Conservation (phyloP, 768 basidiomycete genomes). For the Russula foetens region DNA sequence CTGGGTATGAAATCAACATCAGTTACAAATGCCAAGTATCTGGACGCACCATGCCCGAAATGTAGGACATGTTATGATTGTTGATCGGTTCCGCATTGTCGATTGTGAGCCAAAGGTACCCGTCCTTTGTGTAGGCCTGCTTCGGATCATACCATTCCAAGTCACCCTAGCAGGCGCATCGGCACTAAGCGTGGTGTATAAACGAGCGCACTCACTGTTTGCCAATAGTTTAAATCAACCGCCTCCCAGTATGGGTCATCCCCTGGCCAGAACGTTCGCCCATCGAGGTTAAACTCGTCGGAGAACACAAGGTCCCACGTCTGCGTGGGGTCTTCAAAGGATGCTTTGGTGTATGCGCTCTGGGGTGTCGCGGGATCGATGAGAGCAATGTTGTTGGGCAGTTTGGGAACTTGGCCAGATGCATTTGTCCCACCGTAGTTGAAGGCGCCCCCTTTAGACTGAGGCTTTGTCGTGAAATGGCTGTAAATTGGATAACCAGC, state of each 20-base stretch:
- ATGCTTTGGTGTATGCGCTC: slow-evolving; percentile 19
- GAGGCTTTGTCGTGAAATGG: slow-evolving; percentile 36
- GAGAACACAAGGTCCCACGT: slow-evolving; percentile 35
- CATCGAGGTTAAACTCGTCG: slow-evolving; percentile 39
- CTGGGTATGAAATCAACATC: background rate
- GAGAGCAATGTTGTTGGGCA: slow-evolving; percentile 20
- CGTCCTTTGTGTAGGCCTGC: slow-evolving; percentile 42
- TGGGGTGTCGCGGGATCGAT: slow-evolving; percentile 37
- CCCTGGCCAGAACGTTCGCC: slow-evolving; percentile 35
- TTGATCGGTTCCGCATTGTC: slow-evolving; percentile 26
- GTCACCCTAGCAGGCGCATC: slow-evolving; percentile 24
- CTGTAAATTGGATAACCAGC: slow-evolving; percentile 42
- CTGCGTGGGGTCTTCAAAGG: slow-evolving; percentile 26
- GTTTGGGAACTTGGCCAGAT: slow-evolving; percentile 49
- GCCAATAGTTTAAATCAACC: slow-evolving; percentile 40
- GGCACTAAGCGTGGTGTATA: background rate
- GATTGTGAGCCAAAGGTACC: slow-evolving; percentile 43
- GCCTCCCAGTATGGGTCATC: slow-evolving; percentile 41
- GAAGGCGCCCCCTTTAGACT: slow-evolving; percentile 45
- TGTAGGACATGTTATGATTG: slow-evolving; percentile 42
- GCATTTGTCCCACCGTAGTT: slow-evolving; percentile 72
- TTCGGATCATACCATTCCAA: slow-evolving; percentile 56
- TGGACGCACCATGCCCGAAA: slow-evolving; percentile 28
- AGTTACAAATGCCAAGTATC: slow-evolving; percentile 13
- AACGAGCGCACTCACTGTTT: slow-evolving; percentile 36